A percentile compares a stretch with the other conserved stretches of the same genome.
These are phyloP conservation scores for Stephania japonica DNA, from an alignment of 164 flowering plant genomes.

Conservation along the genomic window DNA sequence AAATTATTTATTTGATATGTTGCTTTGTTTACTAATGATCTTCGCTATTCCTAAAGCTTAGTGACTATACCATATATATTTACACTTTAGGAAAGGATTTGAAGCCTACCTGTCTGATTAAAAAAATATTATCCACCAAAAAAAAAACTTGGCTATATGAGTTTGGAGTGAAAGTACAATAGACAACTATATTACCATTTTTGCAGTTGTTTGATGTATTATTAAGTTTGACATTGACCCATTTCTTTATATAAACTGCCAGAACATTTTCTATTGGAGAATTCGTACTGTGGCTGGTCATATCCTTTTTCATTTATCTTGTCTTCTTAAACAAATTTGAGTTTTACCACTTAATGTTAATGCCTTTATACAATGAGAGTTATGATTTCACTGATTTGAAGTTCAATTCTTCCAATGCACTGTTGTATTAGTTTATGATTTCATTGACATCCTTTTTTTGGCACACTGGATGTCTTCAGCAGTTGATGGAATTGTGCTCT, in stretches of 20 bases:
- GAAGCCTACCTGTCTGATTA: neutral
- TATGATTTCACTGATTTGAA: neutral
- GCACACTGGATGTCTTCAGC: neutral
- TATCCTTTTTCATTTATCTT: neutral
- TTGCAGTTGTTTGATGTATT: neutral
- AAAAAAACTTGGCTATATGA: neutral
- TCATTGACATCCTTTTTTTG: neutral
- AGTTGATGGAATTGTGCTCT: neutral
- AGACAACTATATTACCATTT: neutral
- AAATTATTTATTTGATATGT: neutral
- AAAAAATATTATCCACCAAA: too few species aligned
- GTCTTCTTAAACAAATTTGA: neutral
- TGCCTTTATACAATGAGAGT: neutral
- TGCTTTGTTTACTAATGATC: neutral
- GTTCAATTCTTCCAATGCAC: neutral
- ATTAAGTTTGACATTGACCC: neutral
- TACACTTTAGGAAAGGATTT: too few species aligned
- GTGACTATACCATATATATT: too few species aligned
- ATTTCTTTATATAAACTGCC: neutral
- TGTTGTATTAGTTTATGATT: neutral
- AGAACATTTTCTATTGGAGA: neutral
- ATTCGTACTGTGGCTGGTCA: neutral
- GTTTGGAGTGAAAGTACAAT: neutral
- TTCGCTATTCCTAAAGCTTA: too few species aligned
- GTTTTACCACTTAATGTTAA: neutral